phyloP scores from a whole-genome alignment of 345 rosid species.

The Rubroshorea leprosula region DNA sequence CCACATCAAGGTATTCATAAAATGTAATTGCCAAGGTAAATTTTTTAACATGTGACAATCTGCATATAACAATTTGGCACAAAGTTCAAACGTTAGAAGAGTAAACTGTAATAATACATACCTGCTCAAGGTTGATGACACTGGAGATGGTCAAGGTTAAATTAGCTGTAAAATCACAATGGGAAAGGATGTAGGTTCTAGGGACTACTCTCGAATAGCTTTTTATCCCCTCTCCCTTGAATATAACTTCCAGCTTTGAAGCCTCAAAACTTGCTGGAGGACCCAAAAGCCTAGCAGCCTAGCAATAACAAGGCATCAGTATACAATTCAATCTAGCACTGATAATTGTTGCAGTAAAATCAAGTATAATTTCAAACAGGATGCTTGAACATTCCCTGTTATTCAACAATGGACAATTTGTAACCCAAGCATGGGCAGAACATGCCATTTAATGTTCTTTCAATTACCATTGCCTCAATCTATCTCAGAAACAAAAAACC shows the following conservation, averaged over 20 bases:
- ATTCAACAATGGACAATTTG: neutral
- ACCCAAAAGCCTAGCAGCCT: constrained; percentile 73
- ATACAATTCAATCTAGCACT: neutral
- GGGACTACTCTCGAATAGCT: constrained; percentile 49
- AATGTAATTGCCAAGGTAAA: neutral
- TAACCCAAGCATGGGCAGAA: neutral
- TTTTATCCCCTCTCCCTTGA: constrained; percentile 32
- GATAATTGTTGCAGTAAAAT: constrained; percentile 6
- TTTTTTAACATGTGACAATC: no score
- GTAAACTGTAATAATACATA: constrained; percentile 14
- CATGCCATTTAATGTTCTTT: neutral
- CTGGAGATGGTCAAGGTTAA: constrained; percentile 73
- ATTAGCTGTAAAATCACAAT: constrained; percentile 89
- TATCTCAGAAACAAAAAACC: neutral
- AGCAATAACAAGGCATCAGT: constrained; percentile 8
- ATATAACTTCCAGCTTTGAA: constrained; percentile 72
- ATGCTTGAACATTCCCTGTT: neutral
- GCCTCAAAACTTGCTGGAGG: constrained; percentile 84
- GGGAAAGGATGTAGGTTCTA: constrained; percentile 77
- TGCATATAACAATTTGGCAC: no score
- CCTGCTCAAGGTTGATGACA: constrained; percentile 76
- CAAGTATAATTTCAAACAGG: neutral
- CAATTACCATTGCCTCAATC: no score
- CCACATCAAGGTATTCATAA: neutral
- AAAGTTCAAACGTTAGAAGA: no score